Evolutionary conservation across 2,329 filamentous ascomycete species (phyloP), one percentile per base, ranked within the genome.

Genomic region (Verticillium dahliae): DNA sequence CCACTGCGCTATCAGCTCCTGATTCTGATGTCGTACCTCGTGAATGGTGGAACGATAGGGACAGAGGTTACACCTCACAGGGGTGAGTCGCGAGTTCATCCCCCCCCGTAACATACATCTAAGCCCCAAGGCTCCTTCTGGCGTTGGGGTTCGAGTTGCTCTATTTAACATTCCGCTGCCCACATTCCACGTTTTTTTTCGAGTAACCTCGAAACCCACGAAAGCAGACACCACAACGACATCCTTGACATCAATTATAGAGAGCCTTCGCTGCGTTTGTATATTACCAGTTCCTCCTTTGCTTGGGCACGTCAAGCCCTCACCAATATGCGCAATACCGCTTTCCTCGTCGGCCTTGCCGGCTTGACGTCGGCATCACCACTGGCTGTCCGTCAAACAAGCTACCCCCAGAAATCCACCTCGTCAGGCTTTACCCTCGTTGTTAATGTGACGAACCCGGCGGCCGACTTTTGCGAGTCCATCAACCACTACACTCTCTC

Each of bases 371-470:
- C 63, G 50, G 68, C 67, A 59, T 63, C 45, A 5, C 45, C 45
- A 10, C 18, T 52, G 45, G 45, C 45, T 11, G 10, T 3, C 18
- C 45, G n/a, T 22, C 57, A 37, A 6, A 11, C 18, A 9, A 38
- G 14, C 37, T 38, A 57, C 37, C 34, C 34, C 27, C 15, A 35
- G 38, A 58, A 39, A 27, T 62, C 63, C 33, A 62, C 64, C 56
- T 68, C 68, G 39, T 69, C 69, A 65, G 71, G 73, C 60, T 81
- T 81, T 71, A 72, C 70, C 41, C 73, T 81, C 34, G 70, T 79
- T 22, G 75, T 77, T 67, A 79, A 81, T 62, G 76, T 81, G 45
- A 78, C 76, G 9, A 72, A 79, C 66, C 71, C 69, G 1, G 64
- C 71, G 14, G 66, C 66, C 39, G 77, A 81, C 65, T 74, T 81